Evolutionary conservation across 202 grass and related monocot species (phyloP).

Genomic region (Saccharum hybrid): DNA sequence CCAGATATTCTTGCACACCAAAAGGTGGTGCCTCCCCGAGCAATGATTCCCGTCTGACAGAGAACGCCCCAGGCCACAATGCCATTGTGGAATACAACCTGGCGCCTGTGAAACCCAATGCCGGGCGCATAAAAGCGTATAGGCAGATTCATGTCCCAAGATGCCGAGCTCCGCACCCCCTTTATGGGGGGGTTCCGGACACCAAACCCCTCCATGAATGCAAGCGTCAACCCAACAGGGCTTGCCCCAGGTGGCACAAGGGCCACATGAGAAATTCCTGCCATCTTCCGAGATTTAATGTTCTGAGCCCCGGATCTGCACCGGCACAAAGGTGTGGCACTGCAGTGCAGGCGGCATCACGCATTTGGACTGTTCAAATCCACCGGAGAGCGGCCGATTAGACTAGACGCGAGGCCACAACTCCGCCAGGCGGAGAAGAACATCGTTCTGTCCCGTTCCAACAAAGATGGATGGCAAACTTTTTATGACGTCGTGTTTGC

Average conservation of each 20-base stretch:
- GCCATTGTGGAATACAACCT: slow-evolving; percentile 66
- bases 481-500: slow-evolving; percentile 28
- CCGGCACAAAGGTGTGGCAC: slow-evolving; percentile 30
- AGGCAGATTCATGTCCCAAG: slow-evolving; percentile 54
- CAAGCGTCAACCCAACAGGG: slow-evolving; percentile 58
- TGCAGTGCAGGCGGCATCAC: slow-evolving; percentile 38
- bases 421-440: not conserved
- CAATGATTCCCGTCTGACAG: slow-evolving; percentile 56
- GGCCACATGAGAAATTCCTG: slow-evolving; percentile 53
- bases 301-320: slow-evolving; percentile 30
- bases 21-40: slow-evolving; percentile 33
- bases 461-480: slow-evolving; percentile 16
- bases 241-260: slow-evolving; percentile 37
- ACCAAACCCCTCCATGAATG: slow-evolving; percentile 54
- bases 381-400: slow-evolving; percentile 14
- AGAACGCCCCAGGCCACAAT: slow-evolving; percentile 47
- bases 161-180: slow-evolving; percentile 33
- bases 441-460: slow-evolving; percentile 4
- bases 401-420: not conserved
- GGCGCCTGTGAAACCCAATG: slow-evolving; percentile 54
- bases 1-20: slow-evolving; percentile 14
- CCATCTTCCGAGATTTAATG: slow-evolving; percentile 52
- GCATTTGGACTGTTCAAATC: slow-evolving; percentile 20
- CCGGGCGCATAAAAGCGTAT: slow-evolving; percentile 48
- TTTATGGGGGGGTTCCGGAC: slow-evolving; percentile 48